phyloP scores from a whole-genome alignment of 2,329 filamentous ascomycete genomes.

The Juglanconis sp. region DNA sequence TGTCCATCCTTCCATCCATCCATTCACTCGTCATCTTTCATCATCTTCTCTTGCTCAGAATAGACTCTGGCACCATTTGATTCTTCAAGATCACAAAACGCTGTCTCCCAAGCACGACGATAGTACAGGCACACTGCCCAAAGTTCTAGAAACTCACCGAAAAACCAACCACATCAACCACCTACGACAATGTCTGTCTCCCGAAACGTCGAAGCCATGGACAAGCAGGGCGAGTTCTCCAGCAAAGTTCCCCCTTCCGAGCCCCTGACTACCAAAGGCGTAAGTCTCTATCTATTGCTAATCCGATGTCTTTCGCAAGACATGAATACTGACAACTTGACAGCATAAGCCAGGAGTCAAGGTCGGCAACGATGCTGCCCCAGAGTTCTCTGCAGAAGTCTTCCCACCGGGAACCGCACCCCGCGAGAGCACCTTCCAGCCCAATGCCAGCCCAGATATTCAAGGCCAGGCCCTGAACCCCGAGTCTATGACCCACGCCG shows the following conservation, averaged over 20 bases:
- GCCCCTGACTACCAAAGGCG: conserved; percentile 52
- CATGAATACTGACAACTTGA: conserved; percentile 1
- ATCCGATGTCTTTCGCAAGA: background rate
- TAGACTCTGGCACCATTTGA: too few species aligned
- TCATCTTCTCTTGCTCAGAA: too few species aligned
- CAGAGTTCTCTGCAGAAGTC: conserved; percentile 62
- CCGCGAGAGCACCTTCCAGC: conserved; percentile 34
- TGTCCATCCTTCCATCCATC: too few species aligned
- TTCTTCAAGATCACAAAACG: too few species aligned
- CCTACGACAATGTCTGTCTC: conserved; percentile 36
- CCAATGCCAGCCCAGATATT: conserved; percentile 33
- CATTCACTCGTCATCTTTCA: too few species aligned
- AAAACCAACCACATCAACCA: background rate
- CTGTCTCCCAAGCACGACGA: too few species aligned
- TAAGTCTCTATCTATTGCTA: conserved; percentile 33
- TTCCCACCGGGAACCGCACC: conserved; percentile 64
- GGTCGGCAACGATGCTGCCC: conserved; percentile 54
- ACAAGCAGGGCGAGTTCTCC: conserved; percentile 54
- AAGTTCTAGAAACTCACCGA: too few species aligned
- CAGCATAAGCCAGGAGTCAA: conserved; percentile 64
- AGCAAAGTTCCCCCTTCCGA: conserved; percentile 47
- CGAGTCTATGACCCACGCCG: conserved; percentile 22
- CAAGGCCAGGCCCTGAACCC: conserved; percentile 34
- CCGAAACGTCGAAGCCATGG: conserved; percentile 49
- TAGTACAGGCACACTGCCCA: too few species aligned